Evolutionary conservation across 2,329 filamentous ascomycete species (phyloP).

Genomic region (Dryadomyces quercivorus): DNA sequence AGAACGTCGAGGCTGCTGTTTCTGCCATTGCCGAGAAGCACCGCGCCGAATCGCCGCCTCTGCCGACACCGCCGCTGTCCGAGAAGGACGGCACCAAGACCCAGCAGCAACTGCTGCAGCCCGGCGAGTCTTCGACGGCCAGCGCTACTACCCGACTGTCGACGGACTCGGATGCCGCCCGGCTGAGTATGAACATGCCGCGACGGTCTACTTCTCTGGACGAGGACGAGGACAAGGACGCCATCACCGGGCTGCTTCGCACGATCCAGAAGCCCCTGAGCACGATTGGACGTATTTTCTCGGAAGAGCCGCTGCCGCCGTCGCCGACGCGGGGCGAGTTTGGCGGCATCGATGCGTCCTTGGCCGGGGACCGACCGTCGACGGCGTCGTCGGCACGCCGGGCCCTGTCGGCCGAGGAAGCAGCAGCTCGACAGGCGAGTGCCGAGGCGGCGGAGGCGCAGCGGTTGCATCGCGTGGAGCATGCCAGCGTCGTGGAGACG

Average conservation of each 20-base stretch:
- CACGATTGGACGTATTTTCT: slow-evolving; percentile 91
- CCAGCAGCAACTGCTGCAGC: slow-evolving; percentile 10
- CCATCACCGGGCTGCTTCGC: slow-evolving; percentile 73
- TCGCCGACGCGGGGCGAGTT: slow-evolving; percentile 17
- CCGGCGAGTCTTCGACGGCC: slow-evolving; percentile 17
- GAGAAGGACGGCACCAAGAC: slow-evolving; percentile 26
- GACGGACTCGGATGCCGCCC: slow-evolving; percentile 24
- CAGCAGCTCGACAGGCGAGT: slow-evolving; percentile 79
- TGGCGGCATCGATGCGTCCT: background rate
- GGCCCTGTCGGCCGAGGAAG: slow-evolving; percentile 64
- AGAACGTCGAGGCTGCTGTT: slow-evolving; percentile 90
- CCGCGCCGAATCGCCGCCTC: slow-evolving; percentile 36
- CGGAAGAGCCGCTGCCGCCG: slow-evolving; percentile 40
- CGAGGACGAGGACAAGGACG: slow-evolving; percentile 51
- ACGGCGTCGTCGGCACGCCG: slow-evolving; percentile 19
- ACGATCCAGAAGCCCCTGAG: slow-evolving; percentile 85
- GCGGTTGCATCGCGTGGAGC: slow-evolving; percentile 70
- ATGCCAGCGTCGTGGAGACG: slow-evolving; percentile 85
- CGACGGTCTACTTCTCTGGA: slow-evolving; percentile 20
- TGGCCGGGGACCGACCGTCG: slow-evolving; percentile 10
- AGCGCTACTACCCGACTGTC: slow-evolving; percentile 20
- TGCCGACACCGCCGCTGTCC: slow-evolving; percentile 28
- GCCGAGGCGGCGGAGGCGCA: slow-evolving; percentile 82
- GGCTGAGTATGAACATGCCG: slow-evolving; percentile 26
- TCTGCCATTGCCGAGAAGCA: slow-evolving; percentile 92